These are phyloP conservation scores for Solanum stenotomum DNA, from an alignment of 257 asterid genomes.

Conservation along the genomic window DNA sequence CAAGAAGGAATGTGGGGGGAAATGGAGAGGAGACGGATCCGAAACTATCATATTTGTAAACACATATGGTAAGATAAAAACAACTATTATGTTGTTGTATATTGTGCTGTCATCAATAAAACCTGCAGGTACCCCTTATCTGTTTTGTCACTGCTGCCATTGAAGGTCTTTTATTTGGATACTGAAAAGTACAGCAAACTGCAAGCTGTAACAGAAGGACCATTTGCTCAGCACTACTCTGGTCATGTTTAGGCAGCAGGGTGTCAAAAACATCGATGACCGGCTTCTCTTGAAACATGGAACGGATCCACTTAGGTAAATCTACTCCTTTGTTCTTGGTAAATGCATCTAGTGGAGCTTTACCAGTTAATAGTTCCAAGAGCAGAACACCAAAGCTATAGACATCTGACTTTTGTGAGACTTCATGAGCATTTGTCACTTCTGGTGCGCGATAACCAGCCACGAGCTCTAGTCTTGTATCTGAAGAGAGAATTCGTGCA, in stretches of 20 bases:
- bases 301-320: constrained; percentile 16
- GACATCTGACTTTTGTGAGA: constrained; percentile 19
- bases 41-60: background rate
- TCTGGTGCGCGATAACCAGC: constrained; percentile 25
- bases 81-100: background rate
- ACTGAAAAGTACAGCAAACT: constrained; percentile 20
- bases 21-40: background rate
- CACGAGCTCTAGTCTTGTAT: background rate
- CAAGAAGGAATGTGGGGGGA: background rate
- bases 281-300: constrained; percentile 17
- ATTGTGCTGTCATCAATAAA: background rate
- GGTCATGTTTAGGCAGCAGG: background rate
- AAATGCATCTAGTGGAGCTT: constrained; percentile 2
- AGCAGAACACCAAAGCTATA: constrained; percentile 27
- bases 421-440: background rate
- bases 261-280: constrained; percentile 17
- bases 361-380: constrained; percentile 21
- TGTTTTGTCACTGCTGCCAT: constrained; percentile 14
- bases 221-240: constrained; percentile 18
- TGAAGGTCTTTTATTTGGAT: constrained; percentile 18
- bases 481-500: background rate
- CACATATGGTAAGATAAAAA: background rate
- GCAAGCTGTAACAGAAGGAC: constrained; percentile 24
- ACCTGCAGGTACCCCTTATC: constrained; percentile 9
- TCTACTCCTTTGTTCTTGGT: background rate